phyloP scores from a whole-genome alignment of 805 yeast species.

The Candida silvicultrix region DNA sequence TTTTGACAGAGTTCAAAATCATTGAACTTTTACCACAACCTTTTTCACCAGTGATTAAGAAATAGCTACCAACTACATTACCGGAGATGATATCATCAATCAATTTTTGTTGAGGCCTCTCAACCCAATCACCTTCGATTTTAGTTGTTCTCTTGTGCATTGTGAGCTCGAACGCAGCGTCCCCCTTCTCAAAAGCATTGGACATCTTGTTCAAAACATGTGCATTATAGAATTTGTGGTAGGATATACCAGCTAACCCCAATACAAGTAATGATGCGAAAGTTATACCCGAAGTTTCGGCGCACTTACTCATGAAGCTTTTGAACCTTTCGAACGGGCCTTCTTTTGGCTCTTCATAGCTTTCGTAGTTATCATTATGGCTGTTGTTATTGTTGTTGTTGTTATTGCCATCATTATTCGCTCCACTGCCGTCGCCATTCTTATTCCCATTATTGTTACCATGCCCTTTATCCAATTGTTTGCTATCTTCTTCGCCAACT shows the following conservation, averaged over 20 bases:
- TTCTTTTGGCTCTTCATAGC: slow-evolving; percentile 6
- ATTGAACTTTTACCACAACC: slow-evolving; percentile 84
- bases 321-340: slow-evolving; percentile 11
- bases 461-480: slow-evolving; percentile 1
- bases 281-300: slow-evolving; percentile 69
- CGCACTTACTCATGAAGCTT: slow-evolving; percentile 30
- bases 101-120: slow-evolving; percentile 58
- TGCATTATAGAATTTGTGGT: slow-evolving; percentile 53
- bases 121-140: slow-evolving; percentile 52
- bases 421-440: slow-evolving; percentile 4
- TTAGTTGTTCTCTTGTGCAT: slow-evolving; percentile 38
- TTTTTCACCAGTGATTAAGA: slow-evolving; percentile 71
- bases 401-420: slow-evolving; percentile 4
- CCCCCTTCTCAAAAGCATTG: slow-evolving; percentile 60
- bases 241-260: slow-evolving; percentile 65
- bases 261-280: slow-evolving; percentile 61
- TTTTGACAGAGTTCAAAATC: slow-evolving; percentile 62
- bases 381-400: slow-evolving; percentile 7
- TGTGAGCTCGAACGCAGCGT: slow-evolving; percentile 54
- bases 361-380: slow-evolving; percentile 8
- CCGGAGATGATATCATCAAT: slow-evolving; percentile 66
- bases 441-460: slow-evolving; percentile 7
- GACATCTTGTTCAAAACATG: slow-evolving; percentile 63
- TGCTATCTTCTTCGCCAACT: not conserved
- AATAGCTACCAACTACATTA: slow-evolving; percentile 59